These are phyloP conservation scores for Suhomyces panamericanus DNA, from an alignment of 1,139 yeast species.

Conservation along the genomic window DNA sequence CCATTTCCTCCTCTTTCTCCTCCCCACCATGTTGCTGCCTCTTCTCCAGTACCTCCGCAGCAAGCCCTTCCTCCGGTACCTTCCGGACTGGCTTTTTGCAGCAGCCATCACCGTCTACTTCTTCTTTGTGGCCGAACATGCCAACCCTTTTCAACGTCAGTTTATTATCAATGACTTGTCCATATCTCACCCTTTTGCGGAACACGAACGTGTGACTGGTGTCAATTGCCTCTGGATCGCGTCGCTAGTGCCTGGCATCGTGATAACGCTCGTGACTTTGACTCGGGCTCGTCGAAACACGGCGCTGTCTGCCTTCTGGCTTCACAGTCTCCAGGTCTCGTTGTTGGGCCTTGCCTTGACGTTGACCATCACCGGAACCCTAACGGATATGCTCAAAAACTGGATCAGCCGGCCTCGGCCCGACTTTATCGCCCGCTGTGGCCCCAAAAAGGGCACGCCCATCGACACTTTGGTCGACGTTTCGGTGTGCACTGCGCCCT, in stretches of 20 bases:
- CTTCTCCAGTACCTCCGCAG: conserved; percentile 15
- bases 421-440: conserved; percentile 72
- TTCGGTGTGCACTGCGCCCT: conserved; percentile 44
- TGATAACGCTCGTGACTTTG: conserved; percentile 34
- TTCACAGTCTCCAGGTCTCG: conserved; percentile 47
- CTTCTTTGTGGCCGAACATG: conserved; percentile 37
- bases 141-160: conserved; percentile 29
- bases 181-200: conserved; percentile 73
- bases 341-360: conserved; percentile 54
- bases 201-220: conserved; percentile 55
- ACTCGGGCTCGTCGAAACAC: conserved; percentile 21
- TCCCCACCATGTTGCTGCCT: not conserved
- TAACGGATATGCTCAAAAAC: conserved; percentile 67
- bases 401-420: conserved; percentile 85
- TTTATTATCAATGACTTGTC: conserved; percentile 32
- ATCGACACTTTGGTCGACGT: conserved; percentile 40
- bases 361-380: conserved; percentile 40
- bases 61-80: conserved; percentile 18
- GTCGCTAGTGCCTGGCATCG: conserved; percentile 39
- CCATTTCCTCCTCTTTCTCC: not conserved
- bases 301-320: conserved; percentile 8
- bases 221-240: conserved; percentile 36
- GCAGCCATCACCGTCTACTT: conserved; percentile 30
- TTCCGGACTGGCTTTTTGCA: conserved; percentile 40
- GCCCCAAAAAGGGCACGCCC: conserved; percentile 43